phyloP scores from a whole-genome alignment of 2,329 filamentous ascomycete species.

The Sporothrix sp. region DNA sequence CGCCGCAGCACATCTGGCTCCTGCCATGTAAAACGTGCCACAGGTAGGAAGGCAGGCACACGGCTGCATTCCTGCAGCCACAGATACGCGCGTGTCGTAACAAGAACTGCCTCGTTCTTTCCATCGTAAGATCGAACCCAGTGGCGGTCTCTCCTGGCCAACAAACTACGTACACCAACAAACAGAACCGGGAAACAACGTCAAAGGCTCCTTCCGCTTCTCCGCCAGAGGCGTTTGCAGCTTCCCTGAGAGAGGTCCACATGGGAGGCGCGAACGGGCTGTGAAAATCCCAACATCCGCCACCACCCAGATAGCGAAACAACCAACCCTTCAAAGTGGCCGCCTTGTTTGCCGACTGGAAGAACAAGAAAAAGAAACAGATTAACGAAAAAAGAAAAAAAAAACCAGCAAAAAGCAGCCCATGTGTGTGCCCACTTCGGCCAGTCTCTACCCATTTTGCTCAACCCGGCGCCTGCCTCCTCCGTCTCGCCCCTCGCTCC shows the following conservation, averaged over 20 bases:
- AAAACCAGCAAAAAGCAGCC: neutral
- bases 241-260: constrained; percentile 8
- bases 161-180: constrained; percentile 4
- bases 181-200: neutral
- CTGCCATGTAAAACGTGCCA: too few species aligned
- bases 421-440: constrained; percentile 11
- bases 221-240: neutral
- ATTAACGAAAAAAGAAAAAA: neutral
- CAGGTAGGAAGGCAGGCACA: too few species aligned
- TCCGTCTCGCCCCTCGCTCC: neutral
- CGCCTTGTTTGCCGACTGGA: neutral
- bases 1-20: too few species aligned
- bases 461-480: constrained; percentile 3
- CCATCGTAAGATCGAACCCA: neutral
- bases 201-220: neutral
- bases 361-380: neutral
- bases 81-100: too few species aligned
- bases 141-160: neutral
- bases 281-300: constrained; percentile 14
- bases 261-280: neutral
- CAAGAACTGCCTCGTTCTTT: neutral
- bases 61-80: neutral
- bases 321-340: neutral
- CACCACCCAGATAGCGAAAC: neutral
- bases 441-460: neutral